Evolutionary conservation across 768 basidiomycete species (phyloP).

Genomic region (Tubosaeta sp.): DNA sequence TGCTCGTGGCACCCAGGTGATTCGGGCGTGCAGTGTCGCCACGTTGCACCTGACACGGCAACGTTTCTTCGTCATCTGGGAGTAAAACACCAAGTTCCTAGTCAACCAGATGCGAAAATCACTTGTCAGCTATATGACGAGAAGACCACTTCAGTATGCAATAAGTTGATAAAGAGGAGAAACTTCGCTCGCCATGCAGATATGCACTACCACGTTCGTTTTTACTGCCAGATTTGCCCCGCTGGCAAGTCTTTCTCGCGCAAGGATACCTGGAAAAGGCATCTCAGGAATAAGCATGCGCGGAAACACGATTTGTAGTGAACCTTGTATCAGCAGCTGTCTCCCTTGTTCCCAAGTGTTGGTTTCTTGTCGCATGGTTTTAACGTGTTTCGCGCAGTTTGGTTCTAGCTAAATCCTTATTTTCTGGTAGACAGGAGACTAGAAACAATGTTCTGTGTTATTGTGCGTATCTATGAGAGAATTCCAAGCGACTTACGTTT

Average conservation of each 20-base stretch:
- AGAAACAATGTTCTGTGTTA: no score
- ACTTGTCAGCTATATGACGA: constrained; percentile 10
- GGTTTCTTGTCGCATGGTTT: no score
- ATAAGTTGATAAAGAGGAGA: not conserved
- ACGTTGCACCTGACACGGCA: constrained; percentile 1
- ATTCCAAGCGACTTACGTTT: no score
- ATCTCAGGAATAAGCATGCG: constrained; percentile 10
- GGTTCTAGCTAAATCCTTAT: no score
- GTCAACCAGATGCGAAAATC: not conserved
- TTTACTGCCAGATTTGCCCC: constrained; percentile 10
- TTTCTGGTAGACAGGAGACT: no score
- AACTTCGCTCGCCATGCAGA: constrained; percentile 16
- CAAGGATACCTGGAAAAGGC: constrained; percentile 14
- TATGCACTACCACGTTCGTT: constrained; percentile 13
- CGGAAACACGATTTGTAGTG: not conserved
- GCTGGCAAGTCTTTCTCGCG: constrained; percentile 18
- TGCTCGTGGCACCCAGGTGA: constrained; percentile 11
- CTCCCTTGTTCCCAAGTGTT: no score
- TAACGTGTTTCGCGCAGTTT: no score
- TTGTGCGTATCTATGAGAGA: no score
- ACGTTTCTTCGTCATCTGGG: constrained; percentile 16
- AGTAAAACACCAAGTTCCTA: constrained; percentile 9
- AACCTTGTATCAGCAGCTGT: not conserved
- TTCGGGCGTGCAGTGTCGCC: not conserved
- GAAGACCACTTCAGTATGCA: constrained; percentile 4